Evolutionary conservation across 2,329 filamentous ascomycete species (phyloP).

Genomic region (Erysiphe pulchra): DNA sequence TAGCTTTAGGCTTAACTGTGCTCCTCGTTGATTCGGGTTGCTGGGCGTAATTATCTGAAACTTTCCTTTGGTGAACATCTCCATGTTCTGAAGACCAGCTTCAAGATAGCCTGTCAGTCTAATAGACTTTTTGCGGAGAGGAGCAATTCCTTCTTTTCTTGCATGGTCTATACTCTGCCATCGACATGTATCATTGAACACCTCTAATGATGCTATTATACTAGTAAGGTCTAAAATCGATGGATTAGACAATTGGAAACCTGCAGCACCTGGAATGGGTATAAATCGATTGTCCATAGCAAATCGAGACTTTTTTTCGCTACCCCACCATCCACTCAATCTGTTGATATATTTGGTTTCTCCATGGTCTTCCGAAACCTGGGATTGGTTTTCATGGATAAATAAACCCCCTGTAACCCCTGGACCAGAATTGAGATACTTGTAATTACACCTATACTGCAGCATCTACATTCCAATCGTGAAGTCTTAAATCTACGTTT

Average conservation of each 20-base stretch:
- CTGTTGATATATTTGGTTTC: conserved; percentile 22
- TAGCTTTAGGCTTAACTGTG: conserved; percentile 44
- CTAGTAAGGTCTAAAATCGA: conserved; percentile 49
- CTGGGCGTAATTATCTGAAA: conserved; percentile 40
- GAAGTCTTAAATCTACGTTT: conserved; percentile 45
- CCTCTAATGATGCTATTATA: conserved; percentile 38
- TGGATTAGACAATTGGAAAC: conserved; percentile 55
- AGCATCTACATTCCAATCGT: conserved; percentile 56
- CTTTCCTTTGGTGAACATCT: conserved; percentile 10
- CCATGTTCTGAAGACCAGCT: conserved; percentile 22
- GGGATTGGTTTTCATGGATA: conserved; percentile 30
- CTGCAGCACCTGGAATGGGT: conserved; percentile 45
- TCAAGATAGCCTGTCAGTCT: conserved; percentile 44
- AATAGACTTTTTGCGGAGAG: conserved; percentile 38
- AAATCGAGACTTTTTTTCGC: conserved; percentile 42
- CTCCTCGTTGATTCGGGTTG: conserved; percentile 36
- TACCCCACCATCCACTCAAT: conserved; percentile 62
- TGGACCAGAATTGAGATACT: conserved; percentile 56
- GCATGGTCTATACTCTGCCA: conserved; percentile 10
- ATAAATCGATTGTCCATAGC: conserved; percentile 52
- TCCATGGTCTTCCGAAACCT: conserved; percentile 6
- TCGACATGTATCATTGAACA: conserved; percentile 22
- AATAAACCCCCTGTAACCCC: conserved; percentile 51
- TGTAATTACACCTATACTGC: conserved; percentile 66
- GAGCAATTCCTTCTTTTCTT: conserved; percentile 31